Conservation (phyloP, 2,329 filamentous ascomycete genomes). For the Epichloe glyceriae region DNA sequence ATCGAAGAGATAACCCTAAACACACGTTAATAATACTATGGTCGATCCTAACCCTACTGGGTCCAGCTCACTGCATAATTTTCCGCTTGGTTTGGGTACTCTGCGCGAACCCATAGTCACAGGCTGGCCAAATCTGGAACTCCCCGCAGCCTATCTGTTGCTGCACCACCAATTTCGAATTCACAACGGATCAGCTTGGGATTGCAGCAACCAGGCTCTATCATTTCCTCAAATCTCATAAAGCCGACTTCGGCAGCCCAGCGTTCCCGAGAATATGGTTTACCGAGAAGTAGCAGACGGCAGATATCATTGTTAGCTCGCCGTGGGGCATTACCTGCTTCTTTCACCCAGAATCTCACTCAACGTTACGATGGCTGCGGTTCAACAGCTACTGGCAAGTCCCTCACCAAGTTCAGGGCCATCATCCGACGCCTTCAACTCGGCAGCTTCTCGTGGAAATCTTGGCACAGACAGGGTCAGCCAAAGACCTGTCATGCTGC, state of each 20-base stretch:
- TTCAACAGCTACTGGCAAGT: conserved; percentile 24
- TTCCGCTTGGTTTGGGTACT: not conserved
- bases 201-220: not conserved
- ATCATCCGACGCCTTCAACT: conserved; percentile 12
- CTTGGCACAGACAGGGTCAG: conserved; percentile 24
- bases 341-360: not conserved
- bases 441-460: conserved; percentile 9
- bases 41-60: not conserved
- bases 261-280: not conserved
- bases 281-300: not conserved
- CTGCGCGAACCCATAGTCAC: not conserved
- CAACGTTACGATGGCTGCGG: conserved; percentile 21
- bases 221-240: not conserved
- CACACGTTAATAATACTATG: not conserved
- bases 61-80: no score
- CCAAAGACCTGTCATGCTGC: conserved; percentile 21
- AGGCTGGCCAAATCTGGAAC: not conserved
- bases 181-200: not conserved
- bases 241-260: not conserved
- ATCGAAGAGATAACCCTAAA: not conserved
- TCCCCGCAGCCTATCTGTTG: not conserved
- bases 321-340: not conserved
- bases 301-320: not conserved
- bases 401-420: conserved; percentile 18
- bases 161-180: not conserved